A percentile compares a stretch with the other conserved stretches of the same genome.
phyloP scores from a whole-genome alignment of 495 filamentous ascomycete species.

The Xylaria bambusicola region DNA sequence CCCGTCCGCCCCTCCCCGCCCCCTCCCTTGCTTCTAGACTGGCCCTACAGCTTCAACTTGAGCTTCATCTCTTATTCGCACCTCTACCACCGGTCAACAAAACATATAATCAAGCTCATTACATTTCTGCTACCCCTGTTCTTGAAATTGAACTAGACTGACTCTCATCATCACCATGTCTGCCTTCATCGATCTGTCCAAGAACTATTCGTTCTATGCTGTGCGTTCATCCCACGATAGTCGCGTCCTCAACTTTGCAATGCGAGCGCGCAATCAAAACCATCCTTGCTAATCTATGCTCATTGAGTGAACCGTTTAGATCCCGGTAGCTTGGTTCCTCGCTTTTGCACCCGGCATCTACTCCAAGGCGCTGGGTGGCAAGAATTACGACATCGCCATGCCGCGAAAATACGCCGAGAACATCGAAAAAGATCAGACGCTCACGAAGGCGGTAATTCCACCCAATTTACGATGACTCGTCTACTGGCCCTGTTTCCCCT shows the following conservation, averaged over 20 bases:
- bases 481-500: no score
- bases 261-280: background rate
- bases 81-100: background rate
- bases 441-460: constrained; percentile 38
- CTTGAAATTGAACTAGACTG: background rate
- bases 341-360: constrained; percentile 39
- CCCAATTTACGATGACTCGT: background rate
- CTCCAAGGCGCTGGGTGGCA: constrained; percentile 31
- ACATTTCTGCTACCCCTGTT: background rate
- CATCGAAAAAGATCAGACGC: constrained; percentile 36
- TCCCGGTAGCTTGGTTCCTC: constrained; percentile 45
- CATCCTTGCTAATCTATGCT: background rate
- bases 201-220: constrained; percentile 47
- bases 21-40: background rate
- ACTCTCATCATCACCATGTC: constrained; percentile 33
- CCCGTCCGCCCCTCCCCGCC: no score
- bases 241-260: background rate
- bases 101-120: background rate
- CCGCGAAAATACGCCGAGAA: constrained; percentile 28
- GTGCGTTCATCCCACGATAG: constrained; percentile 23
- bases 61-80: background rate
- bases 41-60: background rate
- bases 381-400: constrained; percentile 40
- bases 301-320: constrained; percentile 29
- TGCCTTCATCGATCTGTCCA: constrained; percentile 36